Conservation (phyloP, 345 rosid species). For the Toxicodendron radicans region DNA sequence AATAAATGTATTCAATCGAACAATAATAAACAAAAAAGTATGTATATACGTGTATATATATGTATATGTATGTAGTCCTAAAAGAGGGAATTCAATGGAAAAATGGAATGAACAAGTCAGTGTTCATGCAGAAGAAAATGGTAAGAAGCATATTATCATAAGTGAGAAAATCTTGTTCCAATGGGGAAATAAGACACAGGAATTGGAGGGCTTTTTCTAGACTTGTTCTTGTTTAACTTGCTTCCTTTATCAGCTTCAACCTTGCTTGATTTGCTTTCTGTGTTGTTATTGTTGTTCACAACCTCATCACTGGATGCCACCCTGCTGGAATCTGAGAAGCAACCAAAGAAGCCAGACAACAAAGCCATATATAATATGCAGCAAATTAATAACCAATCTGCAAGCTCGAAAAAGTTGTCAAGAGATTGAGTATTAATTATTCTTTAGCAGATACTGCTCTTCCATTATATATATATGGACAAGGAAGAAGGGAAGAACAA, state of each 20-base stretch:
- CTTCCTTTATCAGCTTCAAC: neutral
- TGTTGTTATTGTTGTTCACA: neutral
- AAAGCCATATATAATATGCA: constrained; percentile 22
- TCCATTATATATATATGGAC: neutral
- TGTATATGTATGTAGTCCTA: neutral
- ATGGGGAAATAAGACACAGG: constrained; percentile 25
- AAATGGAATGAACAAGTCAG: neutral
- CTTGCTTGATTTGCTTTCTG: constrained; percentile 4
- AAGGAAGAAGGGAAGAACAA: neutral
- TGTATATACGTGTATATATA: too few species aligned
- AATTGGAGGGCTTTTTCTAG: constrained; percentile 18
- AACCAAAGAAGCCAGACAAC: constrained; percentile 17
- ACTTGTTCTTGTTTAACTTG: constrained; percentile 7
- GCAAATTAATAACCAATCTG: neutral
- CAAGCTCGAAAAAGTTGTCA: neutral
- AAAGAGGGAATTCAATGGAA: neutral
- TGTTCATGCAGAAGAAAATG: too few species aligned
- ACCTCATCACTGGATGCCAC: neutral
- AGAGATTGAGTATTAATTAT: neutral
- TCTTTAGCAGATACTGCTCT: neutral
- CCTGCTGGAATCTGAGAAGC: constrained; percentile 24
- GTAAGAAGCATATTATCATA: neutral
- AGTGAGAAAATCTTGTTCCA: constrained; percentile 13
- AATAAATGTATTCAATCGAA: neutral
- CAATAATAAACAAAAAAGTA: neutral